A percentile compares a stretch with the other conserved stretches of the same genome.
Conservation (phyloP, 2,329 filamentous ascomycete genomes). For the Fusarium bactridioides region DNA sequence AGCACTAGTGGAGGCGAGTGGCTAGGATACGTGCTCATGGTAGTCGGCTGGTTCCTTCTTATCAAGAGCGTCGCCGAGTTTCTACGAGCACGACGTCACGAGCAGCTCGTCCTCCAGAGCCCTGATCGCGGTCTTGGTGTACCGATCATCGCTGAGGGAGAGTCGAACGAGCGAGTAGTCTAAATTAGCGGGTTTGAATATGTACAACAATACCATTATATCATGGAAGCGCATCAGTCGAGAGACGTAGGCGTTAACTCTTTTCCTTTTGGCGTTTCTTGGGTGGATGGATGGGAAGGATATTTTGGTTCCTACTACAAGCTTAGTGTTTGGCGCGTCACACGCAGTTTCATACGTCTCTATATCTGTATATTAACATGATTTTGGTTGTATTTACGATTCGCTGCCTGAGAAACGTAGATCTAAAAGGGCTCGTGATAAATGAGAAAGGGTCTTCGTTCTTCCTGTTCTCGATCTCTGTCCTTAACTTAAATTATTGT, state of each 20-base stretch:
- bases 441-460: background rate
- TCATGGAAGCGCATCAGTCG: constrained; percentile 26
- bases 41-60: constrained; percentile 97
- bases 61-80: constrained; percentile 95
- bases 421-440: background rate
- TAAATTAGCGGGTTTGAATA: constrained; percentile 48
- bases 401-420: background rate
- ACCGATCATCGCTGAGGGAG: constrained; percentile 86
- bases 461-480: background rate
- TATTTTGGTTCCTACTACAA: constrained; percentile 31
- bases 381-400: background rate
- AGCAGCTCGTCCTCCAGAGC: constrained; percentile 91
- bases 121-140: constrained; percentile 87
- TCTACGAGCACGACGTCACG: constrained; percentile 84
- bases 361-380: constrained; percentile 24
- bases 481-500: background rate
- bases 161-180: constrained; percentile 79
- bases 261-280: constrained; percentile 29
- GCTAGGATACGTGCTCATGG: constrained; percentile 93
- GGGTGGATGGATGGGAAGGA: constrained; percentile 16
- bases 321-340: constrained; percentile 34
- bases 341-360: constrained; percentile 37
- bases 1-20: constrained; percentile 80
- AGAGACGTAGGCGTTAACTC: constrained; percentile 24
- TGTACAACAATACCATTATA: constrained; percentile 30